These are phyloP conservation scores for Epichloe baconii DNA, from an alignment of 2,329 filamentous ascomycete genomes.

Conservation along the genomic window DNA sequence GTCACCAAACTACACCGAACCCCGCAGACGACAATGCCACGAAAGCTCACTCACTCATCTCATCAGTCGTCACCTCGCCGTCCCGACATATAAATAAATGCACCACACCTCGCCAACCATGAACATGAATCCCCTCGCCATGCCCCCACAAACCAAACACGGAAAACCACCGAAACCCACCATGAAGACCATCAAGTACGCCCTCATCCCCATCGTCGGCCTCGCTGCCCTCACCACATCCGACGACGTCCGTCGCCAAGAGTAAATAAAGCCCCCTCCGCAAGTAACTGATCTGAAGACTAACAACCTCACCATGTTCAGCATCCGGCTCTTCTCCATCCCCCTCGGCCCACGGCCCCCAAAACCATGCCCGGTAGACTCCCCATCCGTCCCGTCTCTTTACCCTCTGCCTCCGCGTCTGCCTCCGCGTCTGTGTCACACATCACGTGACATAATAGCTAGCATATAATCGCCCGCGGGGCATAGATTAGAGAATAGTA, in stretches of 20 bases:
- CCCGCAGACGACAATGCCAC: not conserved
- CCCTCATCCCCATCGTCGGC: conserved; percentile 2
- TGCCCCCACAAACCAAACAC: too few species aligned
- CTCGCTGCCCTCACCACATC: conserved; percentile 5
- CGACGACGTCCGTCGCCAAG: conserved; percentile 1
- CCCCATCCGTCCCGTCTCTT: conserved; percentile 4
- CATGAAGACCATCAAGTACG: conserved; percentile 1
- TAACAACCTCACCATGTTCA: not conserved
- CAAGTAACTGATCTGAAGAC: too few species aligned
- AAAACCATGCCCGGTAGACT: not conserved
- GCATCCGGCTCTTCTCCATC: conserved; percentile 5
- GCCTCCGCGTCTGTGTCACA: too few species aligned
- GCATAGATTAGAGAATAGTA: too few species aligned
- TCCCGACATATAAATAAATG: not conserved
- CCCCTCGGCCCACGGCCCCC: conserved; percentile 1
- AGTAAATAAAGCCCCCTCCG: not conserved
- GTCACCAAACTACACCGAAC: not conserved
- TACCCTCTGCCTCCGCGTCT: not conserved
- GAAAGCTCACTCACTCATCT: not conserved
- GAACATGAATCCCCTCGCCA: too few species aligned
- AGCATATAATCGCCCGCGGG: too few species aligned
- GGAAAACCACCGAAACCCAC: not conserved
- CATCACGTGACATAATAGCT: too few species aligned
- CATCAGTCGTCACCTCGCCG: not conserved
- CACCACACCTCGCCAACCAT: too few species aligned